phyloP scores from a whole-genome alignment of 345 rosid species.

The Psidium friedrichsthalianum region DNA sequence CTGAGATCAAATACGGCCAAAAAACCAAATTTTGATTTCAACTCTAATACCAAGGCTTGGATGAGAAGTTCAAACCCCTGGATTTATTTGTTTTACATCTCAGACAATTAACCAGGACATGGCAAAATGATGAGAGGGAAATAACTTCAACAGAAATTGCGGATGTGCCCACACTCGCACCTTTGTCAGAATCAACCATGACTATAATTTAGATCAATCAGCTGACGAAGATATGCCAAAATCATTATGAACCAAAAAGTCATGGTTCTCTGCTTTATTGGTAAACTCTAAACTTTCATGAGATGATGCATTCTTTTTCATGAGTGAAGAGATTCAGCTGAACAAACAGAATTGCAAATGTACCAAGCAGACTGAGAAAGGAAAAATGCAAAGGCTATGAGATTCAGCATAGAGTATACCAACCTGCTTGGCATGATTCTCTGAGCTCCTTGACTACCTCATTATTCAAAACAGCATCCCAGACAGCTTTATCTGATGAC shows the following conservation, averaged over 20 bases:
- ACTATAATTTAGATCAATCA: not conserved
- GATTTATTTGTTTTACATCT: not conserved
- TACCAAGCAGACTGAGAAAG: not conserved
- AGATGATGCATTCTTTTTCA: not conserved
- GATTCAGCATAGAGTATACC: not conserved
- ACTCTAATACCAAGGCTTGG: not conserved
- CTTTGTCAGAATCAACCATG: not conserved
- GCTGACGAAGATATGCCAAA: not conserved
- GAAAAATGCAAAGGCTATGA: not conserved
- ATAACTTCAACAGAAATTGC: not conserved
- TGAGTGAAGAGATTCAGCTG: not conserved
- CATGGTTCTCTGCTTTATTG: not conserved
- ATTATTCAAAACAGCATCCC: constrained; percentile 84
- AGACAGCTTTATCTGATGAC: constrained; percentile 72
- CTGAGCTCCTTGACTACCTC: constrained; percentile 65
- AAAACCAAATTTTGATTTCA: not conserved
- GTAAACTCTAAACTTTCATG: not conserved
- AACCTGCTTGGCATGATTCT: constrained; percentile 43
- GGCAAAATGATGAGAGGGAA: not conserved
- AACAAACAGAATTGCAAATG: not conserved
- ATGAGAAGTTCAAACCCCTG: not conserved
- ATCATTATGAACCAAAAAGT: not conserved
- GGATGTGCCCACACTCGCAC: not conserved
- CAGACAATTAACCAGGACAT: not conserved
- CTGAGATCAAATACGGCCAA: not conserved